Evolutionary conservation across 768 basidiomycete genomes (phyloP).

Genomic region (Lactarius trivialis): DNA sequence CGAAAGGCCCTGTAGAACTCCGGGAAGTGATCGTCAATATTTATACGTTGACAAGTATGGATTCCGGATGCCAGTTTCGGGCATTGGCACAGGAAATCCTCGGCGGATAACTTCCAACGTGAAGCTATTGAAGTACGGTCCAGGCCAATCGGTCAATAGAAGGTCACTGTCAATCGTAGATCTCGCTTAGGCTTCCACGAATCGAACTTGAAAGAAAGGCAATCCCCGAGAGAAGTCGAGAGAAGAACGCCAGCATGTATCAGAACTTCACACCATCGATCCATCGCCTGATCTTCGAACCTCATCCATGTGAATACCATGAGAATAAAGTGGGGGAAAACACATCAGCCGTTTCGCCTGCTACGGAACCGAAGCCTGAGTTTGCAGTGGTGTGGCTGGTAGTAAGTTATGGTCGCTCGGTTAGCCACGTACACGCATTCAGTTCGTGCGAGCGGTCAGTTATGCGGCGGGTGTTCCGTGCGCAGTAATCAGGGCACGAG

Average conservation of each 20-base stretch:
- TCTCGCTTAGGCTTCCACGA: background rate
- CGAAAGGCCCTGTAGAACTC: constrained; percentile 7
- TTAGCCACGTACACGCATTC: background rate
- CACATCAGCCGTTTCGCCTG: background rate
- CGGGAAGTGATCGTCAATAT: background rate
- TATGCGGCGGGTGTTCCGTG: background rate
- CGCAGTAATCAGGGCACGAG: no score
- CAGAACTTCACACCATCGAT: background rate
- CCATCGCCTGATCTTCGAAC: background rate
- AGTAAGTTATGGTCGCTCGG: no score
- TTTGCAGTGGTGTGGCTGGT: background rate
- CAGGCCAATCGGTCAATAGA: background rate
- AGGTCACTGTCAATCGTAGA: background rate
- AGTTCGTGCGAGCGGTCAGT: background rate
- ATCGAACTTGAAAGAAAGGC: background rate
- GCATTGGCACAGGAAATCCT: background rate
- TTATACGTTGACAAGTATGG: constrained; percentile 4
- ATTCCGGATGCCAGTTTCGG: constrained; percentile 3
- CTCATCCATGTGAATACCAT: background rate
- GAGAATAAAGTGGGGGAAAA: background rate
- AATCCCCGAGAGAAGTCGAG: background rate
- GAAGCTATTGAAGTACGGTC: background rate
- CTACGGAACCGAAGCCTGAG: background rate
- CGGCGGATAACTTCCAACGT: background rate
- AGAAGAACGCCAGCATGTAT: background rate